A percentile compares a stretch with the other conserved stretches of the same genome.
phyloP scores from a whole-genome alignment of 352 stramenopile species.

The Phytophthora pisi region DNA sequence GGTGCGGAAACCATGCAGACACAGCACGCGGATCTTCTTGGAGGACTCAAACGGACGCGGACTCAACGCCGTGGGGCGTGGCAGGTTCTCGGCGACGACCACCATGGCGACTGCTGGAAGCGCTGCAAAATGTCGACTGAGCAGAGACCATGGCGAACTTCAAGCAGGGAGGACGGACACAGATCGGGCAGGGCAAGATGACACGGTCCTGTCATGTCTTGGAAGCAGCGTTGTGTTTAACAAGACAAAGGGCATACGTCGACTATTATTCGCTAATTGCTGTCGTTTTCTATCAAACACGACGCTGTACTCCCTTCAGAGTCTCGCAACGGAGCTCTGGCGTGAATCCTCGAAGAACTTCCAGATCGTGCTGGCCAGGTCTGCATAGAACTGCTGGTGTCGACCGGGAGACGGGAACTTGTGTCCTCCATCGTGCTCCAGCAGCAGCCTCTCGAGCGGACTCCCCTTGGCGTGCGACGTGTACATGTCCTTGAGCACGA shows the following conservation, averaged over 20 bases:
- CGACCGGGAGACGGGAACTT: slow-evolving; percentile 69
- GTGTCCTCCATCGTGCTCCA: slow-evolving; percentile 61
- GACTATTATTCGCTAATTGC: slow-evolving; percentile 14
- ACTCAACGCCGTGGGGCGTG: slow-evolving; percentile 14
- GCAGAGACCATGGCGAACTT: slow-evolving; percentile 27
- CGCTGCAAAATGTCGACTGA: slow-evolving; percentile 35
- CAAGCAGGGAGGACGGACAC: slow-evolving; percentile 26
- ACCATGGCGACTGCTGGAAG: slow-evolving; percentile 16
- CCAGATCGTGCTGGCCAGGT: slow-evolving; percentile 49
- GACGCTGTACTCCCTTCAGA: slow-evolving; percentile 14
- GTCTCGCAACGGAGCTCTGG: slow-evolving; percentile 38
- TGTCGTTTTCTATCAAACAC: slow-evolving; percentile 18
- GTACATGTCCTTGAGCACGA: slow-evolving; percentile 54
- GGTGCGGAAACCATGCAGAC: slow-evolving; percentile 60
- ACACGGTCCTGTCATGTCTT: slow-evolving; percentile 1
- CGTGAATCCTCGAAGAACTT: slow-evolving; percentile 50
- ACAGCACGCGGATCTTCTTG: slow-evolving; percentile 52
- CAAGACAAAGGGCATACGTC: slow-evolving; percentile 12
- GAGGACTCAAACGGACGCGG: slow-evolving; percentile 12
- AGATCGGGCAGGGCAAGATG: slow-evolving; percentile 8
- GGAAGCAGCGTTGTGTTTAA: slow-evolving; percentile 8
- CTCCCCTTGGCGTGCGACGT: slow-evolving; percentile 37
- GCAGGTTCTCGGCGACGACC: slow-evolving; percentile 24
- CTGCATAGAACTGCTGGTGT: slow-evolving; percentile 50
- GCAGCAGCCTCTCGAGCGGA: slow-evolving; percentile 38